Base-by-base conservation (phyloP, 371 early-diverging fungal genomes). In the Lichtheimia hyalospora region DNA sequence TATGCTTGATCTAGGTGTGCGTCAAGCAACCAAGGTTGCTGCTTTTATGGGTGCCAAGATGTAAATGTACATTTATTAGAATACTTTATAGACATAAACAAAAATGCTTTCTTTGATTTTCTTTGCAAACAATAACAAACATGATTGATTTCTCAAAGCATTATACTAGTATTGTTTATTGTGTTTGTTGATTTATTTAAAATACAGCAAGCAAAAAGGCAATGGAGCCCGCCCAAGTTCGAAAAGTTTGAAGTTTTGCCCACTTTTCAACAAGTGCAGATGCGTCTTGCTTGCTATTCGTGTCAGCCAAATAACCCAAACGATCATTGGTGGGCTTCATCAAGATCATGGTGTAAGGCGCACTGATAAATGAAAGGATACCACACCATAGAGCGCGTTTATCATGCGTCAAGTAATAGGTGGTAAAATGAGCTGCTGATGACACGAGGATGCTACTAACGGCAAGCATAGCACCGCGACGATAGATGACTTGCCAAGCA, bases 1-100 rank as follows among this genome's bases (percentile, higher is more conserved):
- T 54, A 84, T 83, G 85, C 44, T 79, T 43, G 91, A 90, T 63
- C 61, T 89, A 6, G 89, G 89, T 25, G 83, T 90, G 7, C 67
- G 89, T 20, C 90, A 89, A 68, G 60, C 80, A 2, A 61, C 68
- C 27, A 90, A 89, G 68, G 83, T 86, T 16, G 84, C 82, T 15
- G 71, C 87, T 54, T 74, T 86, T 50, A 82, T 83, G 80, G 86
- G 88, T 20, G 84, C 86, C 16, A 81, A 79, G 60, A 63, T 82
- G 72, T 81, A 67, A n/a, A 5, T 43, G 14, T 43, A 43, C 44
- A n/a, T 43, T 4, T 43, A n/a, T 43, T 46, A 34, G 34, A 34
- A 34, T 8, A 2, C 34, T 34, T 34, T 34, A 34, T 6, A 34
- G 34, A 34, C 34, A 34, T 2, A 2, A 34, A 34, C 1, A 34